Evolutionary conservation across 2,329 filamentous ascomycete species (phyloP), one percentile per base, ranked within the genome.

Genomic region (Penicillium sp.): DNA sequence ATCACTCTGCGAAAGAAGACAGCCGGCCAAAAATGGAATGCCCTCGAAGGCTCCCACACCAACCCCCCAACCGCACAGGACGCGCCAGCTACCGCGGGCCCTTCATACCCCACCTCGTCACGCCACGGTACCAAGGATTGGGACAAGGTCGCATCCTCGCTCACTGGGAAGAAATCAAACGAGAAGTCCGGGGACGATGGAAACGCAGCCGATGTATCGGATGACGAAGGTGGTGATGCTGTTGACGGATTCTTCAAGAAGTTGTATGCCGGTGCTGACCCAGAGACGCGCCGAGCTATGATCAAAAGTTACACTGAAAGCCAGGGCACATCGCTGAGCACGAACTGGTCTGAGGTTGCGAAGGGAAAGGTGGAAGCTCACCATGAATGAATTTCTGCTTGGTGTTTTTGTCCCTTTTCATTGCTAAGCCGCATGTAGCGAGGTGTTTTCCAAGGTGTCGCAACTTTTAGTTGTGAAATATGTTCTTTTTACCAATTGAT

Each of bases 261-360:
- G 68, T 80, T 99, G 1, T 97, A 93, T 77, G 86, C 88, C 61
- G 81, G 79, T 36, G 87, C 91, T 0, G 86, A 88, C 48, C 85
- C 87, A 0, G 93, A 99, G 66, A 90, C 91, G 57, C 86, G 87
- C 70, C 86, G 92, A 2, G 94, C 94, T 9, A 99, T 99, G 94
- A 91, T 95, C 86, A 99, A 99, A 84, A 96, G 91, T 70, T 97
- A 91, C 69, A 82, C 86, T 15, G 93, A 99, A 80, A 97, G 92
- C 74, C 94, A 95, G 65, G 94, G 94, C 5, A 99, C 94, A 0
- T 84, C 90, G 3, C 78, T 99, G 49, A 97, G 91, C 74, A 99
- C 94, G 0, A 91, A 93, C 72, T 99, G 94, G 94, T 76, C 78
- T 10, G 89, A 96, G 60, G 93, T 97, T 21, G 84, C 85, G 50